phyloP scores from a whole-genome alignment of 768 basidiomycete species.

The Dioszegia crocea region DNA sequence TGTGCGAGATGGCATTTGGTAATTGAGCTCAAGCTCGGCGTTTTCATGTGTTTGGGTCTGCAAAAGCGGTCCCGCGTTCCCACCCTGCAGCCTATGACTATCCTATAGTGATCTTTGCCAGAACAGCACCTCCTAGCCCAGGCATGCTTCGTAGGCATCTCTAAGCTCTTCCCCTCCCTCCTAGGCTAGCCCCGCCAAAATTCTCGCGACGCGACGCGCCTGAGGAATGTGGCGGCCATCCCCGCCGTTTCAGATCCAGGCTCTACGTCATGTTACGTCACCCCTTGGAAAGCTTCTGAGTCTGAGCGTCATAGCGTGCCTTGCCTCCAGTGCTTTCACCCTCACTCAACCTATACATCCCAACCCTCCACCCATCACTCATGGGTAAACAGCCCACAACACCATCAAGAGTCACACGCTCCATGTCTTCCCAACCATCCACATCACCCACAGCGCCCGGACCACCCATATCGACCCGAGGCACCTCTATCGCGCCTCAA shows the following conservation, averaged over 20 bases:
- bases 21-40: no score
- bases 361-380: not conserved
- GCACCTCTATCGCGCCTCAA: constrained; percentile 10
- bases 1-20: not conserved
- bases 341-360: no score
- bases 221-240: not conserved
- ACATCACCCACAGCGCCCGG: constrained; percentile 28
- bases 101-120: no score
- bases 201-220: not conserved
- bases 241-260: no score
- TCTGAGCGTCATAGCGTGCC: not conserved
- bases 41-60: no score
- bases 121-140: no score
- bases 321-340: no score
- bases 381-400: not conserved
- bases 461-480: constrained; percentile 28
- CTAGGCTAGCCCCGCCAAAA: no score
- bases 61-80: no score
- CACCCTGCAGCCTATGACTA: no score
- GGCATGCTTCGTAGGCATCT: no score
- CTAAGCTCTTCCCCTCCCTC: no score
- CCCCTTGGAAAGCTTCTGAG: not conserved
- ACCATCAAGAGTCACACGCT: constrained; percentile 30
- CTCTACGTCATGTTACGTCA: not conserved
- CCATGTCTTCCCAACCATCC: constrained; percentile 24